Conservation (phyloP, 2,329 filamentous ascomycete species). For the Xylariaceae sp. region DNA sequence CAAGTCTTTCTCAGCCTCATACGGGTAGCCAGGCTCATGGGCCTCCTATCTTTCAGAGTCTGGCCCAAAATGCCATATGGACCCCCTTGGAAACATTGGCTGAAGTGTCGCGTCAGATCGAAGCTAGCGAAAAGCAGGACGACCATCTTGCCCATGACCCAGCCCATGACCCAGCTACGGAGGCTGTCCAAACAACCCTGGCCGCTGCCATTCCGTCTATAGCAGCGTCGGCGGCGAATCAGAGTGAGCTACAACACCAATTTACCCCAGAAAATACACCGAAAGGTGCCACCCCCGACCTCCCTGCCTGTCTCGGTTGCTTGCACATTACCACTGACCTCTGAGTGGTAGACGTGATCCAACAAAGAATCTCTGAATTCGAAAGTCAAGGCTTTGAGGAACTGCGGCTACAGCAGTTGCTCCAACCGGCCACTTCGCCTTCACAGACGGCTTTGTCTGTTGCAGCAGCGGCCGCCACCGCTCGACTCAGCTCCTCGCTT, state of each 20-base stretch:
- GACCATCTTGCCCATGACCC: slow-evolving; percentile 32
- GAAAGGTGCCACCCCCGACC: too few relatives aligned
- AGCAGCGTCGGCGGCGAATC: slow-evolving; percentile 12
- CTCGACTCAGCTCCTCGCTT: slow-evolving; percentile 48
- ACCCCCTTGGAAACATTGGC: slow-evolving; percentile 81
- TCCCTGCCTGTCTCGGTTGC: too few relatives aligned
- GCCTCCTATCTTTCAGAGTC: slow-evolving; percentile 19
- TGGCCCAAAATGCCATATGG: slow-evolving; percentile 47
- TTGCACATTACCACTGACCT: slow-evolving; percentile 13
- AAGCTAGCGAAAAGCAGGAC: slow-evolving; percentile 57
- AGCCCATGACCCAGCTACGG: slow-evolving; percentile 17
- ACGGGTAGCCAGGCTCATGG: background rate
- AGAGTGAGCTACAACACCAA: slow-evolving; percentile 53
- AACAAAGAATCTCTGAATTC: slow-evolving; percentile 13
- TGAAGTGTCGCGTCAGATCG: slow-evolving; percentile 79
- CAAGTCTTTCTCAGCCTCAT: slow-evolving; percentile 1
- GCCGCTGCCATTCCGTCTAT: slow-evolving; percentile 18
- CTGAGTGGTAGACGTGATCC: slow-evolving; percentile 12
- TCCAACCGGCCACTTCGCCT: slow-evolving; percentile 33
- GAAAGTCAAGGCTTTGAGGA: slow-evolving; percentile 39
- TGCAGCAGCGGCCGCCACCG: slow-evolving; percentile 51
- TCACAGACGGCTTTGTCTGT: slow-evolving; percentile 49
- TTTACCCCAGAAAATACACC: slow-evolving; percentile 54
- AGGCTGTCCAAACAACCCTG: slow-evolving; percentile 23
- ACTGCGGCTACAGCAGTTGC: slow-evolving; percentile 41